Percentiles rank a stretch among this genome's conserved stretches.
These are phyloP conservation scores for Neurospora tetraspora DNA, from an alignment of 495 filamentous ascomycete species.

Conservation along the genomic window DNA sequence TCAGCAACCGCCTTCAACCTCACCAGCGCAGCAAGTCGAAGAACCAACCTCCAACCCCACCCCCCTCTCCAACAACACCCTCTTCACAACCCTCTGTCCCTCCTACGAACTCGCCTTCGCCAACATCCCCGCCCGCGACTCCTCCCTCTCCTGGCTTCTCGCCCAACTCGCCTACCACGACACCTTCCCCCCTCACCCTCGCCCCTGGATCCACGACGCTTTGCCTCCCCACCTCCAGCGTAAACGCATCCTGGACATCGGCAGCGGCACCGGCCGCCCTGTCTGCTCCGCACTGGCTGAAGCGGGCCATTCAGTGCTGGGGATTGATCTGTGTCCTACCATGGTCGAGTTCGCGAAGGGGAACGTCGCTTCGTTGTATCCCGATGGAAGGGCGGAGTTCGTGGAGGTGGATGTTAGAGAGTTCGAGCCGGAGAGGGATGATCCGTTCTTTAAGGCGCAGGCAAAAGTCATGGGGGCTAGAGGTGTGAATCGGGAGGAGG, in stretches of 20 bases:
- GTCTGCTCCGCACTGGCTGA: conserved; percentile 21
- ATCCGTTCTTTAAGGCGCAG: background rate
- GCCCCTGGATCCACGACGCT: background rate
- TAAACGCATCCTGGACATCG: conserved; percentile 23
- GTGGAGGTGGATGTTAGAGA: conserved; percentile 19
- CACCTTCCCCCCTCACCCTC: background rate
- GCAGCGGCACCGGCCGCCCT: conserved; percentile 32
- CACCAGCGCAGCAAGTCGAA: background rate
- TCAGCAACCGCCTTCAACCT: background rate
- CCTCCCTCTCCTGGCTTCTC: conserved; percentile 10
- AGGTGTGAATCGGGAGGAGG: background rate
- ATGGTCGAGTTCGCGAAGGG: conserved; percentile 24
- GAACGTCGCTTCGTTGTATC: conserved; percentile 13
- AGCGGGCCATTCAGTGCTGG: conserved; percentile 23
- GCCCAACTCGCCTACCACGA: background rate
- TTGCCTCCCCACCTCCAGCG: background rate
- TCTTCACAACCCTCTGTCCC: conserved; percentile 12
- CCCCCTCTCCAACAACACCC: conserved; percentile 5
- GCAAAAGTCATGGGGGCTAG: fast-evolving
- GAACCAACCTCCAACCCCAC: background rate
- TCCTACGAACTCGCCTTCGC: conserved; percentile 12
- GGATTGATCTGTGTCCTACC: conserved; percentile 25
- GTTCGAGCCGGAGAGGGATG: conserved; percentile 10
- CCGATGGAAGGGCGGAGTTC: conserved; percentile 12
- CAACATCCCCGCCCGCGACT: background rate